Conservation (phyloP, 805 yeast genomes). For the Candida oleophila region DNA sequence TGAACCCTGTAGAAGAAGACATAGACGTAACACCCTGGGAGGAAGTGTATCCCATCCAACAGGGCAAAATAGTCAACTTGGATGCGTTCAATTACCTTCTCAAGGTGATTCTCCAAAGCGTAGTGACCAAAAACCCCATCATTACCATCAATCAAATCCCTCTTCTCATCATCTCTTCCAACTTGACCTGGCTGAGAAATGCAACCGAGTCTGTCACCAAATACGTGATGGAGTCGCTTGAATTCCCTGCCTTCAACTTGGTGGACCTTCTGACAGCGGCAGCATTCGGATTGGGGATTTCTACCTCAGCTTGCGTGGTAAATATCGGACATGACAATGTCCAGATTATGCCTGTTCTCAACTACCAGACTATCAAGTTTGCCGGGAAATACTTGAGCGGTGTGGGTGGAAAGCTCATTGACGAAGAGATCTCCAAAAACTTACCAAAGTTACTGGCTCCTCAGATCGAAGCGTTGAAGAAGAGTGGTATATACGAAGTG, state of each 20-base stretch:
- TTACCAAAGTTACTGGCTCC: constrained; percentile 55
- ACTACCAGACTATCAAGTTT: constrained; percentile 59
- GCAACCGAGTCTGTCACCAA: constrained; percentile 70
- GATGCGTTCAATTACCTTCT: constrained; percentile 68
- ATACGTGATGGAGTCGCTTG: constrained; percentile 71
- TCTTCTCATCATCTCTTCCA: constrained; percentile 62
- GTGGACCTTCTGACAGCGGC: constrained; percentile 68
- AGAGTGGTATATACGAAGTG: constrained; percentile 75
- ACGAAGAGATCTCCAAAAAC: constrained; percentile 46
- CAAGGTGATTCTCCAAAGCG: constrained; percentile 42
- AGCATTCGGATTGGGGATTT: constrained; percentile 68
- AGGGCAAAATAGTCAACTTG: constrained; percentile 64
- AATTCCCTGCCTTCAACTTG: constrained; percentile 69
- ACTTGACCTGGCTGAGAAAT: constrained; percentile 62
- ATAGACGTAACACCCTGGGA: not conserved
- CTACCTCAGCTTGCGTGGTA: constrained; percentile 67
- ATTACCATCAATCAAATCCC: constrained; percentile 67
- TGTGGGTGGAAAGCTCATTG: constrained; percentile 69
- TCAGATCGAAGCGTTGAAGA: constrained; percentile 76
- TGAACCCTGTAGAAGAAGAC: not conserved
- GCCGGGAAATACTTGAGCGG: constrained; percentile 46
- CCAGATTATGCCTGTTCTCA: constrained; percentile 78
- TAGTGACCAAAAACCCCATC: constrained; percentile 36
- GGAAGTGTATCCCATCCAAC: constrained; percentile 50
- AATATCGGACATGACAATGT: constrained; percentile 78